Evolutionary conservation across 305 asterid species (phyloP), one percentile per base, ranked within the genome.

Genomic region (Caryopteris hybrid): DNA sequence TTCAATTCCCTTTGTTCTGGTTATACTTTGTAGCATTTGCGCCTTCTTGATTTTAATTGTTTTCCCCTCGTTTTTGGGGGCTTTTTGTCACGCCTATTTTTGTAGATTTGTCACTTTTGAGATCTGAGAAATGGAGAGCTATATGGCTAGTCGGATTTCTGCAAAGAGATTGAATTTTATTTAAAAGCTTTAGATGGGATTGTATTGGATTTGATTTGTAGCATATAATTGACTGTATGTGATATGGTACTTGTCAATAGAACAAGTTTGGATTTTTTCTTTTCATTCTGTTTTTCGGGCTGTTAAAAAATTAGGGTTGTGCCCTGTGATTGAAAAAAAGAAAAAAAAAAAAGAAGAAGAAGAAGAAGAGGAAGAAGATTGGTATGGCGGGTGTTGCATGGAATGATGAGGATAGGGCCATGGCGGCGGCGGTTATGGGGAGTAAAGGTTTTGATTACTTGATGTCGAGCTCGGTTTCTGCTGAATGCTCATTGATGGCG

Each of bases 401-500:
- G 90, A 76, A 39, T 38, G 73, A 76, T 8, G 90, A 82, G 64
- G 90, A 82, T 66, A 82, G 68, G 63, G 82, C 76, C 22, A 82
- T 80, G 76, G 87, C 83, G 27, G 78, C 85, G 11, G 80, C 82
- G 22, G 79, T 84, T 65, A 69, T 84, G 72, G 90, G 90, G 42
- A 55, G 76, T 6, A 80, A 67, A 68, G 90, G 85, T 64, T 82
- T 84, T 54, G 78, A 84, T 76, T 83, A 80, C 85, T 68, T 85
- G 76, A 85, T 73, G 33, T 77, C 83, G 8, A 79, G 81, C 61
- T 72, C 79, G 5, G 80, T 73, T 50, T 79, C 82, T 3, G 83
- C 84, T 6, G 88, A 79, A 56, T 85, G 93, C 72, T 85, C 94
- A 2, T 79, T 88, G 68, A 80, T 84, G 88, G 85, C 93, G 13